Conservation (phyloP, 768 basidiomycete species). For the Russula vinacea region DNA sequence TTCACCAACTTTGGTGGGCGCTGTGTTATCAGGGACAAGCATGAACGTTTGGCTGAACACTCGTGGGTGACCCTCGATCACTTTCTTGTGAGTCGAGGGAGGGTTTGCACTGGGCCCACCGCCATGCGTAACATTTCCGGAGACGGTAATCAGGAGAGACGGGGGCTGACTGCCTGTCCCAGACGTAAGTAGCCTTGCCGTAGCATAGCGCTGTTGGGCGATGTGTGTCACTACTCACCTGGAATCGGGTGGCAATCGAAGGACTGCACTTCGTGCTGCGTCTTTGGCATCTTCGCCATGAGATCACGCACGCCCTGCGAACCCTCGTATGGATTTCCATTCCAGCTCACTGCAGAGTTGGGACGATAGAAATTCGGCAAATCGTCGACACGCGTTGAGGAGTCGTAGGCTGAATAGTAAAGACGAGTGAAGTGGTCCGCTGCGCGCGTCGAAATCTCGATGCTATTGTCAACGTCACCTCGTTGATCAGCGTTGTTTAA, state of each 20-base stretch:
- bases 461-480: constrained; percentile 44
- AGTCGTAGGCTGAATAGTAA: constrained; percentile 82
- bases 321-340: constrained; percentile 77
- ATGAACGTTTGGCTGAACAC: constrained; percentile 88
- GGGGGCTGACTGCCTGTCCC: constrained; percentile 68
- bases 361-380: constrained; percentile 79
- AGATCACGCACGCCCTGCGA: constrained; percentile 63
- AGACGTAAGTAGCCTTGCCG: background rate
- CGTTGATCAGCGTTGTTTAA: background rate
- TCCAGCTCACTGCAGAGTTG: constrained; percentile 77
- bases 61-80: constrained; percentile 70
- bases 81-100: constrained; percentile 43
- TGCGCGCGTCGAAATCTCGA: constrained; percentile 81
- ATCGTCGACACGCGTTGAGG: constrained; percentile 68
- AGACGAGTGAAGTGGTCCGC: constrained; percentile 80
- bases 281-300: constrained; percentile 68
- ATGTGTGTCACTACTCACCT: constrained; percentile 43
- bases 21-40: constrained; percentile 70
- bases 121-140: constrained; percentile 75
- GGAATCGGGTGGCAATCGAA: constrained; percentile 90
- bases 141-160: constrained; percentile 73
- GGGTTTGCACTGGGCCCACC: constrained; percentile 58
- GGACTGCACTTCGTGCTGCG: constrained; percentile 82
- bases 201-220: background rate
- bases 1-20: constrained; percentile 64